Evolutionary conservation across 2,329 filamentous ascomycete species (phyloP), one percentile per base, ranked within the genome.

Genomic region (Cercospora janseana): DNA sequence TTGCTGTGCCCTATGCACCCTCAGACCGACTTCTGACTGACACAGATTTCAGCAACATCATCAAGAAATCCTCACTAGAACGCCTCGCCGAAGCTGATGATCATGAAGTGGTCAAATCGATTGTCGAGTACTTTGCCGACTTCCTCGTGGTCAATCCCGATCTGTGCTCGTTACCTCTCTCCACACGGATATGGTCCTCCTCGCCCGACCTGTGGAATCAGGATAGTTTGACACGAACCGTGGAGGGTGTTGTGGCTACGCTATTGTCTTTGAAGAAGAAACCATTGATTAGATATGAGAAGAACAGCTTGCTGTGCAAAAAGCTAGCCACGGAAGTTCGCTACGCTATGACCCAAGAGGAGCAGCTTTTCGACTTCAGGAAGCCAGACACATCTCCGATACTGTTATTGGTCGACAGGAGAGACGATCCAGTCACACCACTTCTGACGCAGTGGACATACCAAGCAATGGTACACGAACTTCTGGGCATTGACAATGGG

Each of bases 401-500:
- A 60, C 76, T 98, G 10, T 78, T 98, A 26, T 82, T 98, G 46
- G 73, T 98, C 23, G 93, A 98, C 70, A 83, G 93, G 32, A 82
- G 93, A 68, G 91, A 96, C 66, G 93, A 98, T 63, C 92, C 93
- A 0, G 87, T 97, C 43, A 98, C 93, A 3, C 93, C 93, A 0
- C 75, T 98, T 8, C 78, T 98, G 41, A 95, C 90, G 2, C 93
- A 98, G 68, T 98, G 93, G 93, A 98, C 93, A 20, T 98, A 98
- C 65, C 93, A 98, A 71, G 93, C 93, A n/a, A 98, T 98, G 91
- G 93, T 98, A 0, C 93, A 98, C 67, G 93, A 98, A 65, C 74
- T 97, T 2, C 77, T 98, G 9, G 93, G 93, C 4, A 95, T 98
- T 59, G 82, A 87, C 51, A 97, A 97, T 67, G 93, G 93, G n/a